Percentiles rank a stretch among this genome's conserved stretches.
Evolutionary conservation across 2,329 filamentous ascomycete species (phyloP).

Genomic region (Acrocalymma vagum): DNA sequence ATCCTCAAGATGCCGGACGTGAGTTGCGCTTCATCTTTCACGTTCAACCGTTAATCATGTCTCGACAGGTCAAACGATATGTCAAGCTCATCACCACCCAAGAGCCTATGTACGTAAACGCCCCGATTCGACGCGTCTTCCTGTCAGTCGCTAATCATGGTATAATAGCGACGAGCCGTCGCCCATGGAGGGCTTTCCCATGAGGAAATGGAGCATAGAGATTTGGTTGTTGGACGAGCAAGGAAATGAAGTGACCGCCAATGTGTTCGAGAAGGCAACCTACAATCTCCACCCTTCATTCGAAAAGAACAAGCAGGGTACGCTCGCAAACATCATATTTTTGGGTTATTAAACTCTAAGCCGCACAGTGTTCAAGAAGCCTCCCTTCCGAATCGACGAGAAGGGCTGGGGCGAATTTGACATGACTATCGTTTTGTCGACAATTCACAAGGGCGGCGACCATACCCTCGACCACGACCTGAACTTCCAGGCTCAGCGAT

Average conservation of each 20-base stretch:
- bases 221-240: slow-evolving; percentile 85
- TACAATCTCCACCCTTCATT: slow-evolving; percentile 97
- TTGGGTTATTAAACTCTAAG: slow-evolving; percentile 6
- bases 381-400: slow-evolving; percentile 89
- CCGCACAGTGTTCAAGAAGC: slow-evolving; percentile 70
- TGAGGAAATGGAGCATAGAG: slow-evolving; percentile 91
- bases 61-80: slow-evolving; percentile 76
- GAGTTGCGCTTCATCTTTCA: slow-evolving; percentile 26
- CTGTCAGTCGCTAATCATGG: slow-evolving; percentile 18
- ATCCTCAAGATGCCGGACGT: slow-evolving; percentile 55
- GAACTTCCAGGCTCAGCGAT: slow-evolving; percentile 83
- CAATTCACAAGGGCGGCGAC: slow-evolving; percentile 85
- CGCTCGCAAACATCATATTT: slow-evolving; percentile 12
- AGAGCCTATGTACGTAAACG: slow-evolving; percentile 76
- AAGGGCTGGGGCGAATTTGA: slow-evolving; percentile 99
- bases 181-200: slow-evolving; percentile 86
- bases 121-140: slow-evolving; percentile 16
- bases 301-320: slow-evolving; percentile 85
- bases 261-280: slow-evolving; percentile 87
- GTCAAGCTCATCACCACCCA: slow-evolving; percentile 95
- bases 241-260: slow-evolving; percentile 83
- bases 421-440: slow-evolving; percentile 84
- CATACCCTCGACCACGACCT: slow-evolving; percentile 84
- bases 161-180: slow-evolving; percentile 75
- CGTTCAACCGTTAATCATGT: slow-evolving; percentile 18